Percentiles rank a stretch among this genome's conserved stretches.
Conservation (phyloP, 2,329 filamentous ascomycete species). For the Diaporthe ilicicola region DNA sequence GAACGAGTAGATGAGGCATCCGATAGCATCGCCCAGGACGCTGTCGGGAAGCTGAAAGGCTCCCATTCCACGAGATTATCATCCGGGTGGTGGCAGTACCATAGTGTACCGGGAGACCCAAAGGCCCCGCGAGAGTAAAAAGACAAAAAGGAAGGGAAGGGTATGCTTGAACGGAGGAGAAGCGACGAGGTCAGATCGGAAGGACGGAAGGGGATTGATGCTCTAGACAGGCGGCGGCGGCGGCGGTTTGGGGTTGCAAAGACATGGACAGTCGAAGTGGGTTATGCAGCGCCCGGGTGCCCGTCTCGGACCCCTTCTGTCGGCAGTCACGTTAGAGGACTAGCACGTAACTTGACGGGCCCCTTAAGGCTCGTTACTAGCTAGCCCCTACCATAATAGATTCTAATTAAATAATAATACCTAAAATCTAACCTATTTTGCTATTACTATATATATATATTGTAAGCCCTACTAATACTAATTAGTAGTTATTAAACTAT, state of each 20-base stretch:
- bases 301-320: not conserved
- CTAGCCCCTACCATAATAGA: no score
- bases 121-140: slow-evolving; percentile 1
- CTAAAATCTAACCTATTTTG: no score
- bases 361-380: no score
- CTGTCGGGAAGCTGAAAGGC: slow-evolving; percentile 34
- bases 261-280: not conserved
- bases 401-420: no score
- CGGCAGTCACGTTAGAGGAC: no score
- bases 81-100: slow-evolving; percentile 21
- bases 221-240: not conserved
- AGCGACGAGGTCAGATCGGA: not conserved
- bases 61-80: slow-evolving; percentile 31
- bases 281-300: not conserved
- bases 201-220: not conserved
- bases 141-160: not conserved
- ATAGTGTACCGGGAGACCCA: slow-evolving; percentile 15
- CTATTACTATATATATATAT: no score
- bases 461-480: no score
- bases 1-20: slow-evolving; percentile 24
- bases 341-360: no score
- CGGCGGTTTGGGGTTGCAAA: not conserved
- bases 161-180: not conserved
- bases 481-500: no score
- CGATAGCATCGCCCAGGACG: slow-evolving; percentile 30